These are phyloP conservation scores for Batkoa obscura DNA, from an alignment of 371 early-diverging fungal genomes.

Conservation along the genomic window DNA sequence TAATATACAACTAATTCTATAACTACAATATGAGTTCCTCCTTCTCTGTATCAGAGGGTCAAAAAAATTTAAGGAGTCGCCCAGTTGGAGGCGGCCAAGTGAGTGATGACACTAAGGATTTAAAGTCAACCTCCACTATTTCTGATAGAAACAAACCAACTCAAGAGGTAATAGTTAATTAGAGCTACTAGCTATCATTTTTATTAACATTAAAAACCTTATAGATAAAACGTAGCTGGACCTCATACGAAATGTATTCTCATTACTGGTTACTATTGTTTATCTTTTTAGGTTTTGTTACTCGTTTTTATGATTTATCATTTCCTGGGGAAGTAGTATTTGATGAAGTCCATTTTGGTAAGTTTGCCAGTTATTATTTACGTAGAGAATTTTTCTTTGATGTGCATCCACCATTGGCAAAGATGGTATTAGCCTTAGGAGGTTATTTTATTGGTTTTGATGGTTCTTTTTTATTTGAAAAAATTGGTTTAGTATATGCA, in stretches of 20 bases:
- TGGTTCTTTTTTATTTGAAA: conserved; percentile 82
- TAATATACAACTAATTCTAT: too few relatives aligned
- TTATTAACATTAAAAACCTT: too few relatives aligned
- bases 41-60: too few relatives aligned
- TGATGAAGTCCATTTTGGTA: conserved; percentile 98
- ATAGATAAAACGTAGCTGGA: too few relatives aligned
- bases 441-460: conserved; percentile 80
- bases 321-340: conserved; percentile 54
- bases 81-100: too few relatives aligned
- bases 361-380: conserved; percentile 92
- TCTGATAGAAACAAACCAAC: too few relatives aligned
- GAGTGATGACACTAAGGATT: too few relatives aligned
- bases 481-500: conserved; percentile 80
- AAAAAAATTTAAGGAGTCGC: too few relatives aligned
- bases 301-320: conserved; percentile 37
- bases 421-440: conserved; percentile 75
- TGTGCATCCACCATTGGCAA: conserved; percentile 99
- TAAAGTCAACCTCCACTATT: too few relatives aligned
- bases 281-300: conserved; percentile 20
- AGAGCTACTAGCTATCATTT: too few relatives aligned
- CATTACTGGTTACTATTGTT: conserved; percentile 9
- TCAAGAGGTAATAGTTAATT: too few relatives aligned
- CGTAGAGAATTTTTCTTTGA: conserved; percentile 90
- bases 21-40: too few relatives aligned
- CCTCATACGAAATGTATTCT: background rate